Conservation (phyloP, 1,284 basidiomycete species). For the Puccinia brachypodii region DNA sequence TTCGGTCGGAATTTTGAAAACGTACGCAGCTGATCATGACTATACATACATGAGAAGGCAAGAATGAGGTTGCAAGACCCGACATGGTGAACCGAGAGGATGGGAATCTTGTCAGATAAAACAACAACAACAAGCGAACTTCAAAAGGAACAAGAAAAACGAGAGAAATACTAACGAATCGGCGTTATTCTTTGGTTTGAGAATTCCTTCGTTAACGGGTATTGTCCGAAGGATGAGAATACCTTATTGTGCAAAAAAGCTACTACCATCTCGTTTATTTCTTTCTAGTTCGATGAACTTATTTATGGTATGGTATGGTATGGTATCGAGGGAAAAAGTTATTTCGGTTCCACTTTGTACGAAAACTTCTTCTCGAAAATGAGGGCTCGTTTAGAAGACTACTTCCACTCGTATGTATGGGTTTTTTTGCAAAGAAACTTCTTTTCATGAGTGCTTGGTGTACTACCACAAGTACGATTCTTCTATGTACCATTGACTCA, state of each 20-base stretch:
- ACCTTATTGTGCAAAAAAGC: not conserved
- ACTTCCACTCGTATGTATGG: too few relatives aligned
- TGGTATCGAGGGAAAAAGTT: not conserved
- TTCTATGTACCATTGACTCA: too few relatives aligned
- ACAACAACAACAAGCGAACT: not conserved
- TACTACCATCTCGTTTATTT: not conserved
- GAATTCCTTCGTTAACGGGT: constrained; percentile 34
- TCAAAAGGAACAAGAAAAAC: not conserved
- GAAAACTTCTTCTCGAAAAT: too few relatives aligned
- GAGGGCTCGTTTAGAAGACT: too few relatives aligned
- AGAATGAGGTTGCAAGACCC: too few relatives aligned
- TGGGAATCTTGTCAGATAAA: not conserved
- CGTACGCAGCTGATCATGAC: constrained; percentile 27
- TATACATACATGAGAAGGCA: not conserved
- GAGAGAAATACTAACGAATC: constrained; percentile 3
- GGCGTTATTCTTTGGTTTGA: constrained; percentile 23
- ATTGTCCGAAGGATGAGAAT: constrained; percentile 32
- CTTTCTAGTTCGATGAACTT: not conserved
- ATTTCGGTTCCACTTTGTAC: not conserved
- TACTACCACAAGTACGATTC: not conserved
- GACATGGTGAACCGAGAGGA: not conserved
- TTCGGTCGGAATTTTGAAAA: not conserved
- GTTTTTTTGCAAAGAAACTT: not conserved
- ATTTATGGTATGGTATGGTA: not conserved
- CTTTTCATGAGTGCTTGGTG: not conserved